phyloP scores from a whole-genome alignment of 2,329 filamentous ascomycete genomes.

The Xylariomycetidae sp. region DNA sequence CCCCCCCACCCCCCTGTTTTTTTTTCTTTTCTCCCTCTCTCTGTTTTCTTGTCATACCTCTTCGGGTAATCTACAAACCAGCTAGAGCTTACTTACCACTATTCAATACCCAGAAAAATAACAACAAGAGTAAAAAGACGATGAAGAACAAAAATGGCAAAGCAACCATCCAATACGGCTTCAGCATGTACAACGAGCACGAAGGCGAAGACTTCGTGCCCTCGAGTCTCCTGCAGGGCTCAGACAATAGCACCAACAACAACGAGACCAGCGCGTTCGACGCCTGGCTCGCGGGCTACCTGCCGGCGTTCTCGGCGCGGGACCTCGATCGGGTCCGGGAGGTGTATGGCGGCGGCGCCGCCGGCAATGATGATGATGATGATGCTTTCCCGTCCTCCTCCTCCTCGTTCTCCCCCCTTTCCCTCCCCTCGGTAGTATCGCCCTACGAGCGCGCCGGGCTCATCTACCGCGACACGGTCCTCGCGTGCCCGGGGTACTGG shows the following conservation, averaged over 20 bases:
- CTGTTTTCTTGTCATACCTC: conserved; percentile 1
- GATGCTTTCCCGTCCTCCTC: no score
- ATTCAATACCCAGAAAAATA: background rate
- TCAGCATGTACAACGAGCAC: conserved; percentile 57
- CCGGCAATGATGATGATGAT: conserved; percentile 43
- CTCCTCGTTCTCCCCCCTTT: no score
- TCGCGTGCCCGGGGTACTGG: conserved; percentile 59
- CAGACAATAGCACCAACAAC: conserved; percentile 34
- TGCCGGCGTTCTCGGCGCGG: conserved; percentile 39
- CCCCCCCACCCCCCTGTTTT: no score
- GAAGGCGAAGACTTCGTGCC: conserved; percentile 61
- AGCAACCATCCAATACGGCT: conserved; percentile 39
- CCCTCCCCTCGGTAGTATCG: no score
- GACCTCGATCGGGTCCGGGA: conserved; percentile 35
- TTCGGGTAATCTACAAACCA: no score
- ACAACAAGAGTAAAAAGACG: background rate
- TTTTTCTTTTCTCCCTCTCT: conserved; percentile 2
- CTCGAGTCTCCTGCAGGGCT: conserved; percentile 35
- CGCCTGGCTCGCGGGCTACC: conserved; percentile 47
- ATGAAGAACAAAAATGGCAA: background rate
- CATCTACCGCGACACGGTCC: conserved; percentile 53
- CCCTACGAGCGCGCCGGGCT: conserved; percentile 50
- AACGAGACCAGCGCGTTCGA: conserved; percentile 47
- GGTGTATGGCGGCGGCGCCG: conserved; percentile 49
- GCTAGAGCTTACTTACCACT: no score